phyloP scores from a whole-genome alignment of 78 protist genomes.

The Cavenderia fasciculata region DNA sequence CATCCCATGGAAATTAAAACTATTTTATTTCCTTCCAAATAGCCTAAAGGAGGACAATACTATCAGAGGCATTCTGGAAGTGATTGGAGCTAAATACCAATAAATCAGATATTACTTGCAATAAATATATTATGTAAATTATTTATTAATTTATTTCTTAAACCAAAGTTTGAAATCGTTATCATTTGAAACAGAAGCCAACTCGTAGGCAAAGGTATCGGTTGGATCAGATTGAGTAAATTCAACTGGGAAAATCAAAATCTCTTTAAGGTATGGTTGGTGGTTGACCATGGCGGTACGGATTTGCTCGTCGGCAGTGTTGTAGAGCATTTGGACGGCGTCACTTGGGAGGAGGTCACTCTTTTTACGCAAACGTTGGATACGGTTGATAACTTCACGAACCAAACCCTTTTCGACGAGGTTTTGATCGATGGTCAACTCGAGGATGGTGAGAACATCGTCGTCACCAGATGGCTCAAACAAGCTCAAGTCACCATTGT shows the following conservation, averaged over 20 bases:
- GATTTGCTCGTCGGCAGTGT: slow-evolving; percentile 11
- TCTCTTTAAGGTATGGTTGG: not conserved
- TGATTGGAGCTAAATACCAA: too few relatives aligned
- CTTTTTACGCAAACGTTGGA: slow-evolving; percentile 96
- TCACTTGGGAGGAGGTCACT: slow-evolving; percentile 55
- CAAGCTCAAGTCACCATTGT: slow-evolving; percentile 14
- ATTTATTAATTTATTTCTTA: slow-evolving; percentile 15
- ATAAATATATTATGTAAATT: too few relatives aligned
- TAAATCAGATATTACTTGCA: too few relatives aligned
- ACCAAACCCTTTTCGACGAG: slow-evolving; percentile 85
- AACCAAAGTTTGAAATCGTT: slow-evolving; percentile 56
- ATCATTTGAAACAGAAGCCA: slow-evolving; percentile 24
- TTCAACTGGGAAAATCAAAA: slow-evolving; percentile 6
- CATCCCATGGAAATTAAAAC: too few relatives aligned
- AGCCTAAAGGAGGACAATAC: too few relatives aligned
- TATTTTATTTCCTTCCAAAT: too few relatives aligned
- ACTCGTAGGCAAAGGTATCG: slow-evolving; percentile 24
- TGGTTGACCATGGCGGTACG: slow-evolving; percentile 12
- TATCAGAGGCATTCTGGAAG: too few relatives aligned
- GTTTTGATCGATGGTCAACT: slow-evolving; percentile 33
- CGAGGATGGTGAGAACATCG: slow-evolving; percentile 83
- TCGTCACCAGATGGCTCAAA: slow-evolving; percentile 74
- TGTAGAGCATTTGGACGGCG: slow-evolving; percentile 43
- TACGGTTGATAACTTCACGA: slow-evolving; percentile 87
- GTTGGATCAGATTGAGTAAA: not conserved